phyloP scores from a whole-genome alignment of 345 rosid species.

The Aegle marmelos region DNA sequence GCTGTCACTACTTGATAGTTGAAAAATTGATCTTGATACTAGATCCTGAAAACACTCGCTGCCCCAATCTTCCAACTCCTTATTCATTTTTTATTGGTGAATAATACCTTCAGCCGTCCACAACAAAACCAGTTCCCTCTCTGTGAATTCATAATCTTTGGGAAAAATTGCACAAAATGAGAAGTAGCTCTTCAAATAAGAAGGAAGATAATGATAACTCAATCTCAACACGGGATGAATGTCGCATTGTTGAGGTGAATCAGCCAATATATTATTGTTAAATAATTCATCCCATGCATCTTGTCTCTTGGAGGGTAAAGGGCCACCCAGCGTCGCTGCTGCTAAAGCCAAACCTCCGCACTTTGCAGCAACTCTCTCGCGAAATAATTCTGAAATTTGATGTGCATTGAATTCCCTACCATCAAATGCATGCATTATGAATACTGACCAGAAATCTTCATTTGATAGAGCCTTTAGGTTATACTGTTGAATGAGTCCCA shows the following conservation, averaged over 20 bases:
- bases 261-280: not conserved
- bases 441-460: constrained; percentile 15
- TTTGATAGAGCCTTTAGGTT: not conserved
- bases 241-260: not conserved
- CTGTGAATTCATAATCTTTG: not conserved
- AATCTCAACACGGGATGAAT: not conserved
- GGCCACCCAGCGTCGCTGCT: not conserved
- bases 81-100: not conserved
- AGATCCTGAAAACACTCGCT: not conserved
- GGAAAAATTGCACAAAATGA: not conserved
- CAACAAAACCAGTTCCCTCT: not conserved
- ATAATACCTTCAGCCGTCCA: not conserved
- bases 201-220: not conserved
- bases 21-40: not conserved
- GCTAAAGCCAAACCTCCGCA: not conserved
- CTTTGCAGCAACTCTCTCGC: not conserved
- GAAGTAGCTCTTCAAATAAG: not conserved
- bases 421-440: not conserved
- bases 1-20: not conserved
- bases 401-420: not conserved
- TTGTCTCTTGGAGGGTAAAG: not conserved
- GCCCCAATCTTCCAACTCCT: not conserved
- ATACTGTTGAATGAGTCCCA: not conserved
- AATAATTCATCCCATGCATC: not conserved
- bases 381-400: not conserved